Conservation (phyloP, 352 stramenopile species). For the Phytophthora ramorum region DNA sequence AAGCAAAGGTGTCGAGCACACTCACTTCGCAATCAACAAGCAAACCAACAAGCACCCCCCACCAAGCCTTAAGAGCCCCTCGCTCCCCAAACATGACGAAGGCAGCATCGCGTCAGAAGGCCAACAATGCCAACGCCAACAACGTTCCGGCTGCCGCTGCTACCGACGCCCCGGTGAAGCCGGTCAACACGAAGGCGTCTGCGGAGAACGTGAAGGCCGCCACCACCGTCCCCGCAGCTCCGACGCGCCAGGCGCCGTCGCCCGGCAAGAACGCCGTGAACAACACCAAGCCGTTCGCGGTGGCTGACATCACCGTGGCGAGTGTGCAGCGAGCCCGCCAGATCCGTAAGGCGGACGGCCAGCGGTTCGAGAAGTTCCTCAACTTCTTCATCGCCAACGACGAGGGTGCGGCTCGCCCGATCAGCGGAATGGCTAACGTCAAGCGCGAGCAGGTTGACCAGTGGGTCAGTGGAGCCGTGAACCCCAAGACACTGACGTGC, state of each 20-base stretch:
- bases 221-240: background rate
- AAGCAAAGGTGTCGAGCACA: background rate
- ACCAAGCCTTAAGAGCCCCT: background rate
- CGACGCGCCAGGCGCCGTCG: slow-evolving; percentile 3
- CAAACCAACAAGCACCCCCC: slow-evolving; percentile 10
- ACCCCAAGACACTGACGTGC: slow-evolving; percentile 10
- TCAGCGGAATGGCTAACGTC: slow-evolving; percentile 10
- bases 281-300: slow-evolving; percentile 2
- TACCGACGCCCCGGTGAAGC: slow-evolving; percentile 2
- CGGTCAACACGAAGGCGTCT: background rate
- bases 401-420: slow-evolving; percentile 1
- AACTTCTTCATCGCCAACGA: slow-evolving; percentile 32
- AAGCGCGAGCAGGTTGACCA: slow-evolving; percentile 25
- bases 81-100: slow-evolving; percentile 15
- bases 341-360: slow-evolving; percentile 24
- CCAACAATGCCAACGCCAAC: slow-evolving; percentile 14
- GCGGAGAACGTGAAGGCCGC: slow-evolving; percentile 2
- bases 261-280: slow-evolving; percentile 4
- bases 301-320: slow-evolving; percentile 11
- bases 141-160: background rate
- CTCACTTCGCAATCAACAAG: slow-evolving; percentile 20
- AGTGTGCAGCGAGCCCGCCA: slow-evolving; percentile 25
- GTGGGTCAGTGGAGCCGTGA: slow-evolving; percentile 8
- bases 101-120: slow-evolving; percentile 10
- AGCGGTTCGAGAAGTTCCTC: slow-evolving; percentile 22